A percentile compares a stretch with the other conserved stretches of the same genome.
These are phyloP conservation scores for Aspergillus caelatus DNA, from an alignment of 2,329 filamentous ascomycete species.

Conservation along the genomic window DNA sequence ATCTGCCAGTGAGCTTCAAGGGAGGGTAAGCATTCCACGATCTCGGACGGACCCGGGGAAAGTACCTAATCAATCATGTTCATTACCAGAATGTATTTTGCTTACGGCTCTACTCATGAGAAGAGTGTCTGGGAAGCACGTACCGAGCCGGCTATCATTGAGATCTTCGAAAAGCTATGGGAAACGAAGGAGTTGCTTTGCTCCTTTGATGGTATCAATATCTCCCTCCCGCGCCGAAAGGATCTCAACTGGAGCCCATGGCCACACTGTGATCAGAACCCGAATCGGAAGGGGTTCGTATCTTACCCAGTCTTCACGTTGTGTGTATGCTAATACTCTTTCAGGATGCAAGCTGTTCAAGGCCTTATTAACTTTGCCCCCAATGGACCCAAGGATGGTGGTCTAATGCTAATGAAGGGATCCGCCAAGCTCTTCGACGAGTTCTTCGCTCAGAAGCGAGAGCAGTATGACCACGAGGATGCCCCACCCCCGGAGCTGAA, in stretches of 20 bases:
- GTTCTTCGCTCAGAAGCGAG: constrained; percentile 47
- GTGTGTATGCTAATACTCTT: background rate
- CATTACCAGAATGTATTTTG: constrained; percentile 23
- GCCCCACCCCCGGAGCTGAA: constrained; percentile 27
- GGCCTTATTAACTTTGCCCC: constrained; percentile 50
- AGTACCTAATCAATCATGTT: background rate
- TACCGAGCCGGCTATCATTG: constrained; percentile 45
- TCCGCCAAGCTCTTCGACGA: constrained; percentile 46
- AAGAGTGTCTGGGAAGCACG: constrained; percentile 50
- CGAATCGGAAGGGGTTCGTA: constrained; percentile 41
- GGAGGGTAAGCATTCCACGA: constrained; percentile 45
- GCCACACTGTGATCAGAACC: constrained; percentile 52
- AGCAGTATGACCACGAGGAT: constrained; percentile 13
- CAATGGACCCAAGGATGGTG: constrained; percentile 51
- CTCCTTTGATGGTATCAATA: constrained; percentile 40
- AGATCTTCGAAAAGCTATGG: constrained; percentile 49
- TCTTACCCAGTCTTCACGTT: background rate
- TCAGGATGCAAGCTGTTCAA: constrained; percentile 37
- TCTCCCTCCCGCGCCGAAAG: constrained; percentile 46
- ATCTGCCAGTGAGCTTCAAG: constrained; percentile 49
- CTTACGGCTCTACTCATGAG: constrained; percentile 45
- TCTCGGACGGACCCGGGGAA: background rate
- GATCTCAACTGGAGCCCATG: constrained; percentile 45
- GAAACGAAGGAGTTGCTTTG: constrained; percentile 24
- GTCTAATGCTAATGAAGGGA: constrained; percentile 50